Conservation (phyloP, 2,329 filamentous ascomycete species). For the Penicillium brevicompactum region DNA sequence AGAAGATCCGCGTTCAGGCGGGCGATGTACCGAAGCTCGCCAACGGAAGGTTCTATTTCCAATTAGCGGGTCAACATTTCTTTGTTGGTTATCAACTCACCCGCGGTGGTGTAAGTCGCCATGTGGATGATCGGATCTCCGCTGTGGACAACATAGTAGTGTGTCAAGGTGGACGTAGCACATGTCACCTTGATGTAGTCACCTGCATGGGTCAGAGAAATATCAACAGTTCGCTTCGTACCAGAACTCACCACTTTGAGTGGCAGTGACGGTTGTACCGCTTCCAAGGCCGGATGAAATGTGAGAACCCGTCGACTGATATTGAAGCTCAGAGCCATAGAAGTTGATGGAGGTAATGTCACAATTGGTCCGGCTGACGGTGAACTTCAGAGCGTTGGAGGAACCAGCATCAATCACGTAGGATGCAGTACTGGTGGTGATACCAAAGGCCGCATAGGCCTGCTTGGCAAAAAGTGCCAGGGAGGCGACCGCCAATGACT, state of each 20-base stretch:
- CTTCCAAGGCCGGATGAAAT: constrained; percentile 62
- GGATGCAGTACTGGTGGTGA: constrained; percentile 24
- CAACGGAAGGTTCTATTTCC: constrained; percentile 52
- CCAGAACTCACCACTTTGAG: constrained; percentile 35
- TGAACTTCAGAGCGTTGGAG: constrained; percentile 53
- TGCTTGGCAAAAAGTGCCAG: constrained; percentile 24
- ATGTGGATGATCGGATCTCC: constrained; percentile 64
- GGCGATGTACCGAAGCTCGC: constrained; percentile 67
- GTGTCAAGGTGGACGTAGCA: constrained; percentile 61
- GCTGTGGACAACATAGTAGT: constrained; percentile 64
- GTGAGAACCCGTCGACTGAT: constrained; percentile 54
- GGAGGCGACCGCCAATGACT: constrained; percentile 16
- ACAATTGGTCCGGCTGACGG: constrained; percentile 57
- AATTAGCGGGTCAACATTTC: constrained; percentile 5
- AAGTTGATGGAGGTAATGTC: constrained; percentile 67
- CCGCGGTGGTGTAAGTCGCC: constrained; percentile 62
- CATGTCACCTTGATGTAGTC: constrained; percentile 65
- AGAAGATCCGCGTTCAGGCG: constrained; percentile 57
- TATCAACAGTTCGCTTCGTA: not conserved
- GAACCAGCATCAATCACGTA: constrained; percentile 54
- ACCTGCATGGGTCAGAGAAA: constrained; percentile 15
- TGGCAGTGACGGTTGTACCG: constrained; percentile 55
- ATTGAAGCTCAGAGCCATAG: constrained; percentile 62
- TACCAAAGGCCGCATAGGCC: constrained; percentile 31
- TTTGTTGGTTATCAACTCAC: constrained; percentile 21